Percentiles rank a stretch among this genome's conserved stretches.
Conservation (phyloP, 306 rosid species). For the Cajanus cajan region DNA sequence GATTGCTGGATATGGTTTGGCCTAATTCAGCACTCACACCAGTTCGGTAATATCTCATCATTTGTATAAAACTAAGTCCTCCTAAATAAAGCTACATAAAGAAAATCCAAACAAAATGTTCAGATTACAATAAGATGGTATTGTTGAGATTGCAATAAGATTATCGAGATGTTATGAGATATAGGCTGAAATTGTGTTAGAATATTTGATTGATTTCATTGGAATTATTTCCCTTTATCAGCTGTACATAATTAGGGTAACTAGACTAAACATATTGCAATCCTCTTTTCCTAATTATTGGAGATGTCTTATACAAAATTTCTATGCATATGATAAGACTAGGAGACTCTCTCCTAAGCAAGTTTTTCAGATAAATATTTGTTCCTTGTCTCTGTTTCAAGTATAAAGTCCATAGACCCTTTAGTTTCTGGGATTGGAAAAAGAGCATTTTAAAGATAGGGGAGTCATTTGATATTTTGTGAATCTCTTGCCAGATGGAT, state of each 20-base stretch:
- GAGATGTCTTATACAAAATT: neutral
- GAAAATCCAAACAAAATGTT: neutral
- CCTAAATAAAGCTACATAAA: neutral
- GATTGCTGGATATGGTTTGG: neutral
- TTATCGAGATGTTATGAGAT: neutral
- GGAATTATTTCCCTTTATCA: neutral
- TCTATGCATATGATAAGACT: neutral
- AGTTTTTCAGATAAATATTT: neutral
- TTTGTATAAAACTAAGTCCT: neutral
- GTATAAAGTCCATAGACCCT: neutral
- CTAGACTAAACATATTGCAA: neutral
- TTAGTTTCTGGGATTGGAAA: slow-evolving; percentile 5
- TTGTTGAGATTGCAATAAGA: neutral
- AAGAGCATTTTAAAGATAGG: neutral
- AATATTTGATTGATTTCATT: neutral
- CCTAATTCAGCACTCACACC: slow-evolving; percentile 10
- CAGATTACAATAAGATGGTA: neutral
- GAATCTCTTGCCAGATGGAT: neutral
- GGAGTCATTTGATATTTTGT: neutral
- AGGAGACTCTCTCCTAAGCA: neutral
- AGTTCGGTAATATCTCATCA: neutral
- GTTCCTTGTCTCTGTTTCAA: neutral
- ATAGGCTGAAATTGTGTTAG: neutral
- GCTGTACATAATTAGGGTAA: neutral
- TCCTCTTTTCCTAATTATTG: neutral